Base-by-base conservation (phyloP, 768 basidiomycete species). In the Termitomyces sp. region DNA sequence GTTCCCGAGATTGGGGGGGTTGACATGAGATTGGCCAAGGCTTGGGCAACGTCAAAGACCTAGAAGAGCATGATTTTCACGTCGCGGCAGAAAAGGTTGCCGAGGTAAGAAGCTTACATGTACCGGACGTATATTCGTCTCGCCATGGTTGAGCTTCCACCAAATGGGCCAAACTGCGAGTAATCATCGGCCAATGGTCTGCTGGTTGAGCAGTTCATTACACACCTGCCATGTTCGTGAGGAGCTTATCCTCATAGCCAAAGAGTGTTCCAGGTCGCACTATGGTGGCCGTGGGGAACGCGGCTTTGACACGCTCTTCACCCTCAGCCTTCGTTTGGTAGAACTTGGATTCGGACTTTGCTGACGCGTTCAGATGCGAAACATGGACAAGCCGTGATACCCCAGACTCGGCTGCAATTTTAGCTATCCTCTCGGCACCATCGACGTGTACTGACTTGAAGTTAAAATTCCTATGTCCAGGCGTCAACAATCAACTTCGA, bases 21-120 rank as follows among this genome's bases (percentile, higher is more conserved):
- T 18, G 77, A 67, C 73, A 90, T 82, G 61, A 93, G 74, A 75
- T 92, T 91, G n/a, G 82, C 79, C 56, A 98, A 81, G 6, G 87
- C 95, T 72, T 95, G 89, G 11, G 97, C 96, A 58, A 98, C 92
- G 68, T 99, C 95, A 67, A 95, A 73, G 24, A 97, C 92, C 93
- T 95, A 64, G 58, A 60, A 55, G 50, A 58, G 48, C 55, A 58
- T 54, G 30, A 62, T 63, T 59, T 65, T 62, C 57, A 58, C 50
- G 58, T 55, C 68, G 67, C 68, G 61, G 48, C 53, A 44, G 46
- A 34, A 27, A 24, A 57, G 55, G 48, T 48, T 46, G 46, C 61
- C 55, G 62, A 56, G 61, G 54, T 54, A 47, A 59, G 61, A 57
- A 49, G 76, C 86, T 73, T 77, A 93, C 92, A 81, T 98, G 95